Evolutionary conservation across 805 yeast genomes (phyloP).

Genomic region (Yarrowia phangngaensis): DNA sequence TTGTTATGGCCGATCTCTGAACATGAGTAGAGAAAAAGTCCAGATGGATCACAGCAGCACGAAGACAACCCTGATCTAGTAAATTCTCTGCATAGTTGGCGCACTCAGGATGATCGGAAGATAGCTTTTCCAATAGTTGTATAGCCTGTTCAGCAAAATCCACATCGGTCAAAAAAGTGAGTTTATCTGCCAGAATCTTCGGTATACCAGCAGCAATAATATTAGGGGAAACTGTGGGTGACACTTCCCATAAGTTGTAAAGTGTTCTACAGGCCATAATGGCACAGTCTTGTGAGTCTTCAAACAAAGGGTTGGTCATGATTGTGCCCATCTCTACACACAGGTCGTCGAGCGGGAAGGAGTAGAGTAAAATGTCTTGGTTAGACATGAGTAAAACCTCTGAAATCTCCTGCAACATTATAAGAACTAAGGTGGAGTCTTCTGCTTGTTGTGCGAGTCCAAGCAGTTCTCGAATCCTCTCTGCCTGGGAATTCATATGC

Average conservation of each 20-base stretch:
- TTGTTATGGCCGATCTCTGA: slow-evolving; percentile 72
- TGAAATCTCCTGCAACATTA: slow-evolving; percentile 39
- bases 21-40: slow-evolving; percentile 89
- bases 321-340: slow-evolving; percentile 54
- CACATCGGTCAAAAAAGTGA: slow-evolving; percentile 73
- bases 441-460: slow-evolving; percentile 30
- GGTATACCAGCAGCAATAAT: slow-evolving; percentile 65
- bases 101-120: slow-evolving; percentile 31
- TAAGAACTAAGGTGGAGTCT: slow-evolving; percentile 36
- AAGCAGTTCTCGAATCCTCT: slow-evolving; percentile 18
- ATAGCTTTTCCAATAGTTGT: slow-evolving; percentile 43
- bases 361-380: slow-evolving; percentile 35
- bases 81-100: slow-evolving; percentile 35
- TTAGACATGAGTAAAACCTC: slow-evolving; percentile 38
- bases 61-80: slow-evolving; percentile 56
- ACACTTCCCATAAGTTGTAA: slow-evolving; percentile 73
- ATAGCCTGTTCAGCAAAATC: slow-evolving; percentile 91
- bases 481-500: slow-evolving; percentile 28
- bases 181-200: slow-evolving; percentile 58
- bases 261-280: slow-evolving; percentile 79
- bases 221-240: slow-evolving; percentile 57
- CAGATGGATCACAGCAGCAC: slow-evolving; percentile 63
- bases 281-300: slow-evolving; percentile 72
- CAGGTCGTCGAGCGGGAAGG: slow-evolving; percentile 56
- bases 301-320: slow-evolving; percentile 53